Percentiles rank a stretch among this genome's conserved stretches.
Conservation (phyloP, 2,329 filamentous ascomycete genomes). For the Aspergillus neoniger region DNA sequence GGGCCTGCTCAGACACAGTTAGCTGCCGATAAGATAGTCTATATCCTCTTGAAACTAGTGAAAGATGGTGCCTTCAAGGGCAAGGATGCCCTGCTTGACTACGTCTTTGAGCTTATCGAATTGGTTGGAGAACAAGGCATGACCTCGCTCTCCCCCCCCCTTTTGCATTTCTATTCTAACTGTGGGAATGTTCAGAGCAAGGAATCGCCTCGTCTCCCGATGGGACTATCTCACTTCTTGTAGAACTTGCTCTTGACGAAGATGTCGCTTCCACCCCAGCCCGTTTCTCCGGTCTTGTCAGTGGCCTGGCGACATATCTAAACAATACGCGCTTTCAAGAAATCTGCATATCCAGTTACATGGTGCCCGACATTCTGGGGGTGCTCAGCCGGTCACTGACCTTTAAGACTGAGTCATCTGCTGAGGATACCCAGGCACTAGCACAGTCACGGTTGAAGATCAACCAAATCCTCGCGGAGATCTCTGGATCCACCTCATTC, state of each 20-base stretch:
- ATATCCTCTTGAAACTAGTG: slow-evolving; percentile 41
- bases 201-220: slow-evolving; percentile 38
- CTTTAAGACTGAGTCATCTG: slow-evolving; percentile 29
- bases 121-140: slow-evolving; percentile 43
- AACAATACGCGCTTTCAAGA: slow-evolving; percentile 43
- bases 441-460: slow-evolving; percentile 40
- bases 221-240: slow-evolving; percentile 38
- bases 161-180: background rate
- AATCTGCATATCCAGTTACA: slow-evolving; percentile 34
- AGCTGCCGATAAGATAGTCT: slow-evolving; percentile 38
- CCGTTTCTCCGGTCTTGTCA: slow-evolving; percentile 36
- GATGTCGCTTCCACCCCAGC: slow-evolving; percentile 28
- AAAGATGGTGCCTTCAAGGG: slow-evolving; percentile 34
- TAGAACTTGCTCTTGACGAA: slow-evolving; percentile 34
- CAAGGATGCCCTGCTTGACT: slow-evolving; percentile 37
- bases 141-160: background rate
- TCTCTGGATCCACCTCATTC: slow-evolving; percentile 43
- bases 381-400: slow-evolving; percentile 36
- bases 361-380: slow-evolving; percentile 37
- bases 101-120: slow-evolving; percentile 45
- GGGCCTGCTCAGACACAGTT: slow-evolving; percentile 44
- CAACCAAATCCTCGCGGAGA: slow-evolving; percentile 44
- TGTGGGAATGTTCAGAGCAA: slow-evolving; percentile 29
- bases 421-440: slow-evolving; percentile 38
- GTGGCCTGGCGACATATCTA: slow-evolving; percentile 37